These are phyloP conservation scores for Phlyctochytrium planicorne DNA, from an alignment of 192 early-diverging fungal genomes.

Conservation along the genomic window DNA sequence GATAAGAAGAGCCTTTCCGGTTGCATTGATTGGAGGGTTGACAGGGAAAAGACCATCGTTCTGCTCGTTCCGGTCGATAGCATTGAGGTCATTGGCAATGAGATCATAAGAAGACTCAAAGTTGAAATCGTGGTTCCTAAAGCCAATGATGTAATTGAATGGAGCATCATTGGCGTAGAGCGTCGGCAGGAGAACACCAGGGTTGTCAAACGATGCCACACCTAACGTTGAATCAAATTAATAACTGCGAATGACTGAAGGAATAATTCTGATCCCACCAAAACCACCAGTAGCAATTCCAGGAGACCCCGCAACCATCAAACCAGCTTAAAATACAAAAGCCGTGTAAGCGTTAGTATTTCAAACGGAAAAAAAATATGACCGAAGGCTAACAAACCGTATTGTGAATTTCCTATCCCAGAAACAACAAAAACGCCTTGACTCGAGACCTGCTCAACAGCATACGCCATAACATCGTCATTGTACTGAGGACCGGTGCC, in stretches of 20 bases:
- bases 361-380: slow-evolving; percentile 39
- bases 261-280: no score
- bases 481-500: slow-evolving; percentile 64
- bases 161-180: slow-evolving; percentile 12
- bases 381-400: slow-evolving; percentile 9
- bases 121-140: not conserved
- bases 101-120: slow-evolving; percentile 9
- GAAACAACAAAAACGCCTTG: slow-evolving; percentile 21
- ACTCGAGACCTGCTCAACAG: slow-evolving; percentile 47
- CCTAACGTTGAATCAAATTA: no score
- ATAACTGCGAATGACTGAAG: no score
- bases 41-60: slow-evolving; percentile 16
- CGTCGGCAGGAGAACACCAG: slow-evolving; percentile 9
- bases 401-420: not conserved
- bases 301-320: slow-evolving; percentile 7
- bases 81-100: slow-evolving; percentile 27
- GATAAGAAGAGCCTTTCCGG: slow-evolving; percentile 36
- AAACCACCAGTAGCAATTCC: slow-evolving; percentile 4
- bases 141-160: not conserved
- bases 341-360: slow-evolving; percentile 74
- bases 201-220: slow-evolving; percentile 26
- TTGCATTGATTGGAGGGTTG: slow-evolving; percentile 10
- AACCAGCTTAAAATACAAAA: no score
- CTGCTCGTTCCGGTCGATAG: slow-evolving; percentile 18
- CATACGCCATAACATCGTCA: slow-evolving; percentile 58